phyloP scores from a whole-genome alignment of 1,284 basidiomycete genomes.

The Rhodotorula glutinis region DNA sequence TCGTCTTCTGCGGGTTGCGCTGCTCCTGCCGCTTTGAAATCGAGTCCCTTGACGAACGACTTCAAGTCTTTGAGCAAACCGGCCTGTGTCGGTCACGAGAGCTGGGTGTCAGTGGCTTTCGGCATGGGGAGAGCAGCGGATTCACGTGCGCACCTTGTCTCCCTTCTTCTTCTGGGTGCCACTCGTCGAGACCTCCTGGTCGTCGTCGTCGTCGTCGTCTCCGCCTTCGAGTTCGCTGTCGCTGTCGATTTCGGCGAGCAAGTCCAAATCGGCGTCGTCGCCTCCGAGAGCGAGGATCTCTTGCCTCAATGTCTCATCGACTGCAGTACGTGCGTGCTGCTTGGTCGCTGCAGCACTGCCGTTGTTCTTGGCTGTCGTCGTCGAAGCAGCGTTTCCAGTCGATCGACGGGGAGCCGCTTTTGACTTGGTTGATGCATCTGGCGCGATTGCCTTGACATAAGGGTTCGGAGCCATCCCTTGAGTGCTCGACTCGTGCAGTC shows the following conservation, averaged over 20 bases:
- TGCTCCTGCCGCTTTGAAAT: conserved; percentile 48
- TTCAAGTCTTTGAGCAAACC: conserved; percentile 52
- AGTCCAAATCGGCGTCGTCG: conserved; percentile 55
- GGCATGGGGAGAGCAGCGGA: background rate
- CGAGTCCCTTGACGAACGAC: conserved; percentile 58
- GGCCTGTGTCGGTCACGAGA: conserved; percentile 1
- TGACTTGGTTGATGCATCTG: background rate
- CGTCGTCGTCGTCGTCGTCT: conserved; percentile 43
- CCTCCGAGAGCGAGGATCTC: conserved; percentile 57
- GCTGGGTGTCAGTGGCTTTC: background rate
- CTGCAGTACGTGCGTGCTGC: background rate
- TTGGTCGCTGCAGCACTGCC: background rate
- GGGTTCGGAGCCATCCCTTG: conserved; percentile 26
- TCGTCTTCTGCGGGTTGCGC: conserved; percentile 44
- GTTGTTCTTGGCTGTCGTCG: background rate
- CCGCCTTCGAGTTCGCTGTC: conserved; percentile 48
- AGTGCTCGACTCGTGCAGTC: too few species aligned
- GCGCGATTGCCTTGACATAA: conserved; percentile 29
- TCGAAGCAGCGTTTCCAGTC: conserved; percentile 1
- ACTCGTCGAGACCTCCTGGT: too few species aligned
- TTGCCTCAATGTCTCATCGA: conserved; percentile 42
- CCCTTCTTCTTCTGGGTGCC: background rate
- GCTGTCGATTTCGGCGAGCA: conserved; percentile 52
- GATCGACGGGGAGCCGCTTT: background rate
- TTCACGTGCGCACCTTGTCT: background rate